Percentiles rank a stretch among this genome's conserved stretches.
Evolutionary conservation across 495 filamentous ascomycete genomes (phyloP).

Genomic region (Penicillium salamii): DNA sequence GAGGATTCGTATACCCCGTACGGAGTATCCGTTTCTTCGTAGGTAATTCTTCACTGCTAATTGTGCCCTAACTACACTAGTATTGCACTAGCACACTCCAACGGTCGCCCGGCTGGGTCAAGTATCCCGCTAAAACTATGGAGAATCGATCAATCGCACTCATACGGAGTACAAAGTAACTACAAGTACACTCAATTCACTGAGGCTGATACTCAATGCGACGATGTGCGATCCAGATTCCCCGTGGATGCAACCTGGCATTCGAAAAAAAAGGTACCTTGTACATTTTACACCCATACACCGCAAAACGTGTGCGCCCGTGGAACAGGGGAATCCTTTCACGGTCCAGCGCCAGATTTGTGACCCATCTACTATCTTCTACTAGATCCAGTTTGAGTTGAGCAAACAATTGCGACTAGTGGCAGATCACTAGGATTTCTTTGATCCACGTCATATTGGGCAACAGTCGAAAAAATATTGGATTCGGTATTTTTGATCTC

Average conservation of each 20-base stretch:
- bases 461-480: background rate
- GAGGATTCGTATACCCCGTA: too few relatives aligned
- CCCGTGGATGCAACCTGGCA: slow-evolving; percentile 2
- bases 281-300: too few relatives aligned
- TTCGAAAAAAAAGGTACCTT: too few relatives aligned
- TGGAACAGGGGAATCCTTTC: background rate
- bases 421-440: background rate
- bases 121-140: slow-evolving; percentile 3
- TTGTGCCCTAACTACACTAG: background rate
- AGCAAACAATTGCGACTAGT: slow-evolving; percentile 2
- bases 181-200: background rate
- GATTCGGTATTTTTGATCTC: background rate
- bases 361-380: too few relatives aligned
- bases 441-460: background rate
- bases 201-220: background rate
- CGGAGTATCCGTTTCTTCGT: too few relatives aligned
- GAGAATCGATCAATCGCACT: background rate
- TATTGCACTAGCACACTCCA: background rate
- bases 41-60: too few relatives aligned
- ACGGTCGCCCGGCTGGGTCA: slow-evolving; percentile 5
- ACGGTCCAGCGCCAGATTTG: background rate
- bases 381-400: background rate
- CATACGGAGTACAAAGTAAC: too few relatives aligned
- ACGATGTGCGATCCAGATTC: background rate
- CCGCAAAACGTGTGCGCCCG: background rate